Conservation (phyloP, 306 rosid species). For the Dryas alaskensis region DNA sequence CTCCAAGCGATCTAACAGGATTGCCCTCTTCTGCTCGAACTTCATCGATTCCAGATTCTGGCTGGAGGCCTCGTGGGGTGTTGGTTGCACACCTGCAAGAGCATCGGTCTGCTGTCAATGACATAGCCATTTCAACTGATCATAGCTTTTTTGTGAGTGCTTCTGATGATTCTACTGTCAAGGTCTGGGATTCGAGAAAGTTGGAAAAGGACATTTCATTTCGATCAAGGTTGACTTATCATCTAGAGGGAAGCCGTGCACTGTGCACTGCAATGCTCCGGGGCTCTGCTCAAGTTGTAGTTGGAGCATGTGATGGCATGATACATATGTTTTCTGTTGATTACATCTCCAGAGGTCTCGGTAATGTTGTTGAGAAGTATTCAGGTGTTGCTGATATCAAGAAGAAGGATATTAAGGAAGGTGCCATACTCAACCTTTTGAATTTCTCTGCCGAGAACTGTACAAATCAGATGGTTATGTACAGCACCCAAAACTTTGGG, state of each 20-base stretch:
- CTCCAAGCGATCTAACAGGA: conserved; percentile 60
- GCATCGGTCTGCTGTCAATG: conserved; percentile 88
- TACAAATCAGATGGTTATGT: conserved; percentile 64
- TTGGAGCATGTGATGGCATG: conserved; percentile 94
- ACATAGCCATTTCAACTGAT: conserved; percentile 87
- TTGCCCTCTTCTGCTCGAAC: conserved; percentile 61
- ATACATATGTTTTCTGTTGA: conserved; percentile 88
- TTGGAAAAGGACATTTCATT: conserved; percentile 95
- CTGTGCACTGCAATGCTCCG: conserved; percentile 80
- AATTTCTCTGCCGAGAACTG: conserved; percentile 62
- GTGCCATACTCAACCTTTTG: conserved; percentile 71
- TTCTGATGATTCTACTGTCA: conserved; percentile 93
- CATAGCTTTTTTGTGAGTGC: conserved; percentile 88
- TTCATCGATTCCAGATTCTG: conserved; percentile 72
- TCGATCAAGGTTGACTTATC: conserved; percentile 93
- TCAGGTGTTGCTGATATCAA: conserved; percentile 87
- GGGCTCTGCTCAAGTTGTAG: conserved; percentile 80
- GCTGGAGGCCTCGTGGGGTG: conserved; percentile 97
- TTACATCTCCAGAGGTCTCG: conserved; percentile 80
- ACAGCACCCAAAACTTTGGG: conserved; percentile 88
- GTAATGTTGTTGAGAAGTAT: conserved; percentile 88
- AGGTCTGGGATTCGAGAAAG: conserved; percentile 94
- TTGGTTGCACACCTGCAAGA: conserved; percentile 98
- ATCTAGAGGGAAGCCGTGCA: conserved; percentile 90
- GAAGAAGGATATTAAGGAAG: conserved; percentile 90